Evolutionary conservation across 768 basidiomycete genomes (phyloP).

Genomic region (Thelephora aurantiotincta): DNA sequence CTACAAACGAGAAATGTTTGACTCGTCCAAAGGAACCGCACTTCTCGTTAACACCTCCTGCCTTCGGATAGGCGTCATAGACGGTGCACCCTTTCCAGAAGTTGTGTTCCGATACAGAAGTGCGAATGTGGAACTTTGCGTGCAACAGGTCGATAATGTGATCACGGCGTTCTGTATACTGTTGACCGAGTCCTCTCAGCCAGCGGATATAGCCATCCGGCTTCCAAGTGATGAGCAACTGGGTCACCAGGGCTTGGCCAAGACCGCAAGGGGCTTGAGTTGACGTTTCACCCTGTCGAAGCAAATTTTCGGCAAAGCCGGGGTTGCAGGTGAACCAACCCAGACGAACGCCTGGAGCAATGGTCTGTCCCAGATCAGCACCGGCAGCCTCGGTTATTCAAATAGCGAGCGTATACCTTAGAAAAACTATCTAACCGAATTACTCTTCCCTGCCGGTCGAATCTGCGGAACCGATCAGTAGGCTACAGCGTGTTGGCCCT

Average conservation of each 20-base stretch:
- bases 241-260: constrained; percentile 39
- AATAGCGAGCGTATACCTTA: constrained; percentile 28
- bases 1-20: constrained; percentile 49
- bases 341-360: constrained; percentile 63
- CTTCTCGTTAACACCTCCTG: constrained; percentile 24
- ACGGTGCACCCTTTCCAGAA: constrained; percentile 24
- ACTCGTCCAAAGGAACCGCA: constrained; percentile 12
- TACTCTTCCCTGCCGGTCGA: constrained; percentile 73
- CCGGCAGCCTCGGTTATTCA: background rate
- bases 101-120: constrained; percentile 14
- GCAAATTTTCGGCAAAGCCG: constrained; percentile 60
- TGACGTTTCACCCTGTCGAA: constrained; percentile 52
- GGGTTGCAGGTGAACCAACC: constrained; percentile 76
- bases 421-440: constrained; percentile 73
- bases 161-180: constrained; percentile 48
- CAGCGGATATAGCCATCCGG: constrained; percentile 64
- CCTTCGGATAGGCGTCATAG: constrained; percentile 30
- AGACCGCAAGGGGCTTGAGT: constrained; percentile 66
- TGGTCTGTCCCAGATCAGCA: constrained; percentile 30
- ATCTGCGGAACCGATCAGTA: constrained; percentile 15
- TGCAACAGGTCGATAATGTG: constrained; percentile 48
- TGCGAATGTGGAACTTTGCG: constrained; percentile 44
- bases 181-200: constrained; percentile 46
- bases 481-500: background rate
- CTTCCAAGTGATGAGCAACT: constrained; percentile 53